phyloP scores from a whole-genome alignment of 2,329 filamentous ascomycete species.

The Alternaria incomplexa region DNA sequence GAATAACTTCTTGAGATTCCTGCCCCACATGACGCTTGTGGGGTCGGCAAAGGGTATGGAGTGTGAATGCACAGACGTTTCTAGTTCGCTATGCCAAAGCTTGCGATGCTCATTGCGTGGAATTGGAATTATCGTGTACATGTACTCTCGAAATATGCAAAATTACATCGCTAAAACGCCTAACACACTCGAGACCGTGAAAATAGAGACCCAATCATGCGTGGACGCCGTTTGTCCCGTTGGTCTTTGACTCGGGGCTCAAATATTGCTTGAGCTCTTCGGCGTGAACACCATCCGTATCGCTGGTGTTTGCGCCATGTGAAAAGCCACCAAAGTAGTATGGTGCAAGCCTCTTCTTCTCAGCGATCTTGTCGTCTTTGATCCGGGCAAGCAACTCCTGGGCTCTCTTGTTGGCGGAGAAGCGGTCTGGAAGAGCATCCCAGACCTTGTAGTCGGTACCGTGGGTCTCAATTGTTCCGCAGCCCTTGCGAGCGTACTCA shows the following conservation, averaged over 20 bases:
- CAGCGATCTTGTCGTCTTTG: constrained; percentile 38
- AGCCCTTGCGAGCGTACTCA: constrained; percentile 45
- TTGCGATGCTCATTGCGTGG: not conserved
- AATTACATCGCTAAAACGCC: not conserved
- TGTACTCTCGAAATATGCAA: not conserved
- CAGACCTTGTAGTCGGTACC: constrained; percentile 49
- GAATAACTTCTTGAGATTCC: constrained; percentile 4
- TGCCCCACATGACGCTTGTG: constrained; percentile 41
- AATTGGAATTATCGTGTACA: constrained; percentile 1
- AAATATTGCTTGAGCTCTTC: constrained; percentile 35
- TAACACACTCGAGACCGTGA: not conserved
- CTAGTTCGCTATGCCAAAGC: not conserved
- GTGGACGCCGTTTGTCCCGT: constrained; percentile 18
- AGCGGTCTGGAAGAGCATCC: constrained; percentile 47
- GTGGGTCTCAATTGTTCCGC: constrained; percentile 43
- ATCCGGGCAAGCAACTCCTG: constrained; percentile 40
- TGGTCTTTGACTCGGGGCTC: constrained; percentile 11
- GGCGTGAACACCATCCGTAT: constrained; percentile 37
- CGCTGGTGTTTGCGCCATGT: constrained; percentile 38
- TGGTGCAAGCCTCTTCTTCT: constrained; percentile 43
- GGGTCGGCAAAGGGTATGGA: constrained; percentile 20
- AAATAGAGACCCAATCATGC: not conserved
- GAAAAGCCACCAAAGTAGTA: constrained; percentile 44
- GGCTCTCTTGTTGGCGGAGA: constrained; percentile 44
- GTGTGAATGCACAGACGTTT: constrained; percentile 18